Base-by-base conservation (phyloP, 495 filamentous ascomycete species). In the Parathielavia appendiculata region DNA sequence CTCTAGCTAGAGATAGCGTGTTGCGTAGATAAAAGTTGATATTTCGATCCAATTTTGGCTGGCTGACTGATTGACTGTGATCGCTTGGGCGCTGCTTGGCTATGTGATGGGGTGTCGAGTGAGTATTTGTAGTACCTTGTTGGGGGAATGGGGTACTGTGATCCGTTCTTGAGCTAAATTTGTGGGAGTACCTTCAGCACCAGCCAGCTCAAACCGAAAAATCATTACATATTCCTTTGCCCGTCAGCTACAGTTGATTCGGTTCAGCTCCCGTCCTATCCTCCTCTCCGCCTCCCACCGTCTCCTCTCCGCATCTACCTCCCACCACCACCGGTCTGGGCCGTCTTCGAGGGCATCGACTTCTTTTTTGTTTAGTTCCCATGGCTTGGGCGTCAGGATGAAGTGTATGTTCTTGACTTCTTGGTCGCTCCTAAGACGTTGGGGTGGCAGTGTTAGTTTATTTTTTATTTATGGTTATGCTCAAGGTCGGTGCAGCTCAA, bases 381-480 rank as follows among this genome's bases (percentile, higher is more conserved):
- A 92, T 23, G 90, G 90, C 70, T 95, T 93, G 26, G 86, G 87
- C 32, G 74, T 77, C n/a, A 93, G 66, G 22, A 95, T 86, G 64
- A 88, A 92, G 68, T 93, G 90, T 17, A 92, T 67, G 67, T 89
- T 89, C 78, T 88, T 90, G 17, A 93, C 86, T 57, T 78, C 63
- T 14, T 84, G 82, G 67, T 93, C 90, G 32, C 79, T 71, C 89
- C 43, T 46, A 19, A 3, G 9, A 17, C 1, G 16, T 1, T 2
- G 13, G 13, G 39, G 13, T 16, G 16, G 39, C 13, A 12, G 16
- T 19, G 39, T 7, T 41, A 30, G 2, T 30, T 30, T 30, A 6
- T 6, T 30, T 30, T 30, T 30, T 6, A 6, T 30, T 30, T 6
- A 30, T 30, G 26, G 26, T 6, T 30, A 30, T 30, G 6, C 26